Base-by-base conservation (phyloP, 306 rosid genomes). In the Gastrolobium villosum region DNA sequence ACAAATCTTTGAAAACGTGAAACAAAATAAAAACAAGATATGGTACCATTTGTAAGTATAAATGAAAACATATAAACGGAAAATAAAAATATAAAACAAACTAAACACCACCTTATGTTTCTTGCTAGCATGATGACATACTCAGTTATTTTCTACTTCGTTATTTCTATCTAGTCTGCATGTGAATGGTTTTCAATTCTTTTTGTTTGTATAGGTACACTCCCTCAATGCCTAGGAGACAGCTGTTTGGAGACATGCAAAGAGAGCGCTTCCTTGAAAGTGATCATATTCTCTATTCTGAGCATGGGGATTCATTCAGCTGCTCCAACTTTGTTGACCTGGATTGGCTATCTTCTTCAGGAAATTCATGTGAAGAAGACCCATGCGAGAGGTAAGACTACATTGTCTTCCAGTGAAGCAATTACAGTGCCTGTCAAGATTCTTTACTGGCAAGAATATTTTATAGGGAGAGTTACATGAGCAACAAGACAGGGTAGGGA, bases 241-340 rank as follows among this genome's bases (percentile, higher is more conserved):
- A 84, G 30, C 86, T 92, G 65, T 90, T 88, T 43, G 91, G 91
- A 72, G 88, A 86, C 76, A 14, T 76, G 60, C 88, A 85, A 79
- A 88, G 88, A 73, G 89, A 80, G 37, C 84, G 44, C 54, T 71
- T 72, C 77, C 67, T 65, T 75, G 90, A 92, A 76, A 82, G 78
- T 49, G 86, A 88, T 35, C 90, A 78, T 41, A 79, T 84, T 46
- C 76, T 83, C 80, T 84, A 69, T 76, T 87, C 86, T 10, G 94
- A 82, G 60, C 85, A 80, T 11, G 81, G 77, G 10, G 89, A 84
- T 75, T 6, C 70, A 32, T 86, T 45, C 72, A 92, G 82, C 89
- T 88, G 55, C 86, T 92, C 97, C 79, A 92, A 92, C 83, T 92
- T 92, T 86, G 78, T 92, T 83, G 97, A 92, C 78, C 84, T 88